Evolutionary conservation across 306 rosid species (phyloP).

Genomic region (Pterocarpus macrocarpus): DNA sequence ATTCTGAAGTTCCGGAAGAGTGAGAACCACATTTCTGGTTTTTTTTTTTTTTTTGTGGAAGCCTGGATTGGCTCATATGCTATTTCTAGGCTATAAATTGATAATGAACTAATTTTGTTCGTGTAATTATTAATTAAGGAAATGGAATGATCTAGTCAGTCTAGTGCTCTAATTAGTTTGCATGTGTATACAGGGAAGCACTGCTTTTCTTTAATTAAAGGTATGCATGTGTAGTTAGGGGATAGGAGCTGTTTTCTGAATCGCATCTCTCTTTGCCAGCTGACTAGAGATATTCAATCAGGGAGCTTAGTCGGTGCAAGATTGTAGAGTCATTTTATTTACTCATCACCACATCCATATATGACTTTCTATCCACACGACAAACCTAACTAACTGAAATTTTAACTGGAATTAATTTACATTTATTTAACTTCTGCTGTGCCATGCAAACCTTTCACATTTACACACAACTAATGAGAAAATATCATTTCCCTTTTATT

Average conservation of each 20-base stretch:
- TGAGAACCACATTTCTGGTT: neutral
- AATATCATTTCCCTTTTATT: neutral
- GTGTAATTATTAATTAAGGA: neutral
- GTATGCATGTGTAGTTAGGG: neutral
- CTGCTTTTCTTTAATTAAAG: neutral
- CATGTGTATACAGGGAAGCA: constrained; percentile 18
- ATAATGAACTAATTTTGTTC: constrained; percentile 29
- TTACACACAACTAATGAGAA: neutral
- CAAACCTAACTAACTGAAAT: too few relatives aligned
- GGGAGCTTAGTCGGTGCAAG: neutral
- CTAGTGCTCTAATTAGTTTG: neutral
- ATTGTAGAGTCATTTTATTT: neutral
- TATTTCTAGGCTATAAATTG: constrained; percentile 24
- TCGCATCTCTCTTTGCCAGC: constrained; percentile 13
- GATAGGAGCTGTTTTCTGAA: neutral
- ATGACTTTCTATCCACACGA: too few relatives aligned
- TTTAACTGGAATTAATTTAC: too few relatives aligned
- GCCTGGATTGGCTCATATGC: constrained; percentile 15
- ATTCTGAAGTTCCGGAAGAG: neutral
- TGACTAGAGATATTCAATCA: neutral
- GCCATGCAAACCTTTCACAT: neutral
- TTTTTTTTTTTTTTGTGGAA: neutral
- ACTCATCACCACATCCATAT: neutral
- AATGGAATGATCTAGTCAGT: constrained; percentile 25
- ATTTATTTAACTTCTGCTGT: neutral